Conservation (phyloP, 2,329 filamentous ascomycete genomes). For the Colletotrichum tabaci region DNA sequence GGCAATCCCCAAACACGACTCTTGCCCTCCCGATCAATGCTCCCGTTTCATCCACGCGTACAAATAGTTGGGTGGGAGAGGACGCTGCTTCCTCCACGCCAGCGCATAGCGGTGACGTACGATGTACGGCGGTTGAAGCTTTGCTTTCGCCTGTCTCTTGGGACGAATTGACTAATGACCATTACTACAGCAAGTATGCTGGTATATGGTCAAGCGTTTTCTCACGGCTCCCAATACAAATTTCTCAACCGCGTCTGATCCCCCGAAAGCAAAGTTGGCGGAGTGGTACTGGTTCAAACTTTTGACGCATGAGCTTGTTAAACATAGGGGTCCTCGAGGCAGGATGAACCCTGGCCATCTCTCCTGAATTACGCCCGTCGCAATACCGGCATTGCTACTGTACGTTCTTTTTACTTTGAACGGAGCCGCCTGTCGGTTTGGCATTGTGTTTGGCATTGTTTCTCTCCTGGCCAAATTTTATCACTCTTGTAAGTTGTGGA, state of each 20-base stretch:
- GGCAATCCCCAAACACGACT: constrained; percentile 38
- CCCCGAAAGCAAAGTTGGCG: constrained; percentile 7
- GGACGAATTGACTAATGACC: neutral
- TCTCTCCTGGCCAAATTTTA: neutral
- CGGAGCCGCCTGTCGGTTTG: neutral
- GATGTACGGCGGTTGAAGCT: neutral
- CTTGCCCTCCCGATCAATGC: constrained; percentile 38
- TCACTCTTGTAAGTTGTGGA: neutral
- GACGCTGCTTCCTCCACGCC: constrained; percentile 2
- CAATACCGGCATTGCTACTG: too few relatives aligned
- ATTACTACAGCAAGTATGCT: too few relatives aligned
- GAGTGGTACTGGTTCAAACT: constrained; percentile 7
- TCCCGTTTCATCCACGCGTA: constrained; percentile 36
- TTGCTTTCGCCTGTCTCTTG: neutral
- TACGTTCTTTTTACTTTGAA: neutral
- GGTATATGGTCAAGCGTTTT: neutral
- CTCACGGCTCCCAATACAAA: neutral
- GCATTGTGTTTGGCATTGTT: neutral
- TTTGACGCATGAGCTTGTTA: constrained; percentile 12
- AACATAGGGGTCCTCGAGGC: constrained; percentile 26
- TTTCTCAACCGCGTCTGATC: neutral
- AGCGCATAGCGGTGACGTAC: constrained; percentile 27
- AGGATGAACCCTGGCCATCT: constrained; percentile 23
- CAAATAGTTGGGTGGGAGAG: constrained; percentile 5
- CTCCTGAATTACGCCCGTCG: neutral